Base-by-base conservation (phyloP, 1,284 basidiomycete species). In the Papiliotrema nemorosa region DNA sequence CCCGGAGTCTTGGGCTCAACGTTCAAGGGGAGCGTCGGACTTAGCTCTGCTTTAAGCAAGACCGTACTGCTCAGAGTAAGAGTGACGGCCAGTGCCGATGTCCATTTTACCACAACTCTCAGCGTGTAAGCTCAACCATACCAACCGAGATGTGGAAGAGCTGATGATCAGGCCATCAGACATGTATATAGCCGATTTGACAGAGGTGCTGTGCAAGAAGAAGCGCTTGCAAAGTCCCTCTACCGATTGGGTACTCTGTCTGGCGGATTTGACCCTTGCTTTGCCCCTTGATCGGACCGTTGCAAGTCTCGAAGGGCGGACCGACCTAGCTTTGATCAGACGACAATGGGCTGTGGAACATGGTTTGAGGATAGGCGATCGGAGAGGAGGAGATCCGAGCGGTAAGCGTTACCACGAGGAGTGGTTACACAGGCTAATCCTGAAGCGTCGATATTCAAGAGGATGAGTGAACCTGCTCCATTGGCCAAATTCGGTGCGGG, bases 131-230 rank as follows among this genome's bases (percentile, higher is more conserved):
- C 77, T 40, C 24, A 22, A 16, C 47, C 29, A 22, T 37, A 3
- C 29, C 24, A 16, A 10, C 22, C 18, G 25, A 35, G 2, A 14
- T 44, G 12, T 6, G 10, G 14, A 35, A 7, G 22, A 36, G 25
- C 34, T 44, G 49, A 35, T 27, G 21, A 49, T 20, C 57, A 92
- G 89, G 2, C 86, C 90, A 3, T 82, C 87, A 14, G 91, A 90
- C n/a, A 96, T 90, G 86, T 98, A 97, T 73, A 86, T 97, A 80
- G 88, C 91, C 50, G 93, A 99, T 72, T 88, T 93, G 1, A 82
- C 97, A 34, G 93, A 97, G 60, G 78, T 84, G 21, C 83, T 93
- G 2, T 90, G 88, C 67, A 79, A 82, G 46, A 75, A 74, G 62
- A 86, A 84, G 67, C 82, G 85, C 33, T 84, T 86, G 54, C 77